Evolutionary conservation across 2,329 filamentous ascomycete genomes (phyloP).

Genomic region (Parastagonospora avenae): DNA sequence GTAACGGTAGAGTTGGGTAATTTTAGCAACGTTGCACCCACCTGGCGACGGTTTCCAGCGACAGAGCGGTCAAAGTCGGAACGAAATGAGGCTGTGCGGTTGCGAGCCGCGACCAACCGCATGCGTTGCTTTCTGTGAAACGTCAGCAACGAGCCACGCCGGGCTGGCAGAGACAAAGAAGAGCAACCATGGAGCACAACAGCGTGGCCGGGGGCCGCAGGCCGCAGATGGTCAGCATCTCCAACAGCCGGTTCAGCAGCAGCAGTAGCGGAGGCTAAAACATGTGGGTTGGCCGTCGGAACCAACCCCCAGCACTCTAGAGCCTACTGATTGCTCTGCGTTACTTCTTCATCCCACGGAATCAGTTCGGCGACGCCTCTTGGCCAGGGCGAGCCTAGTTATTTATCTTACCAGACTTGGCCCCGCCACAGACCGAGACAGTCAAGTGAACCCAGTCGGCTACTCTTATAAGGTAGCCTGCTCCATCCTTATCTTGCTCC

Average conservation of each 20-base stretch:
- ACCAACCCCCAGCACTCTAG: conserved; percentile 19
- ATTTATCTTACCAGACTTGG: conserved; percentile 25
- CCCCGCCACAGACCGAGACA: conserved; percentile 43
- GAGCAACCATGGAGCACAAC: conserved; percentile 2
- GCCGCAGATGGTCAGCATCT: no score
- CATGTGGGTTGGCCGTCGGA: conserved; percentile 23
- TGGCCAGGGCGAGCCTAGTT: conserved; percentile 38
- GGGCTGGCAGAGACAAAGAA: conserved; percentile 8
- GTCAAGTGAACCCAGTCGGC: conserved; percentile 15
- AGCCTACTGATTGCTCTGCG: conserved; percentile 27
- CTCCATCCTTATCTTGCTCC: conserved; percentile 34
- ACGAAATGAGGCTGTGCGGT: conserved; percentile 32
- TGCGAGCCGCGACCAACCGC: conserved; percentile 31
- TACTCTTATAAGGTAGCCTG: conserved; percentile 35
- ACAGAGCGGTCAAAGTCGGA: conserved; percentile 44
- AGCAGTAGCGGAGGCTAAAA: conserved; percentile 22
- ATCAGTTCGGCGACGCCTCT: conserved; percentile 44
- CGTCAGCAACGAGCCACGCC: conserved; percentile 11
- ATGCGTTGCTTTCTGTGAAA: conserved; percentile 11
- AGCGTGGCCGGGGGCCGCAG: conserved; percentile 20
- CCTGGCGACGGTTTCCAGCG: conserved; percentile 39
- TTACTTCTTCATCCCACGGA: conserved; percentile 46
- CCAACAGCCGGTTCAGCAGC: conserved; percentile 13
- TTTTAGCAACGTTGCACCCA: conserved; percentile 29
- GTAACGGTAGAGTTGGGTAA: conserved; percentile 25